Evolutionary conservation across 2,329 filamentous ascomycete genomes (phyloP).

Genomic region (Aspergillus clavatus): DNA sequence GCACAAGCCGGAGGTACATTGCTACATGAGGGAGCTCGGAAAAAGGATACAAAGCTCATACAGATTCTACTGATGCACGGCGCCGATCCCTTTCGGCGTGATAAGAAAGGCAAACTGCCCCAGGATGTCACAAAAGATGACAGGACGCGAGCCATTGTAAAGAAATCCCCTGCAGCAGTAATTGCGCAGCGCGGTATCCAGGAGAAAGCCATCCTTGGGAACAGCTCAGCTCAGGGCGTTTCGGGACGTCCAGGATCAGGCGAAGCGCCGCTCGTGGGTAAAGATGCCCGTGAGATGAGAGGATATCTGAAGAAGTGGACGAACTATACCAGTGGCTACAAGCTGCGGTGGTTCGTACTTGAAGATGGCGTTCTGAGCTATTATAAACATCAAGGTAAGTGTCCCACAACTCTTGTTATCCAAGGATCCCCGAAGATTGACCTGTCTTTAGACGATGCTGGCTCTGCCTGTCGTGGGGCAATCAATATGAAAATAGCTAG

Average conservation of each 20-base stretch:
- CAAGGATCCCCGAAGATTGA: constrained; percentile 1
- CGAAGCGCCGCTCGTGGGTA: constrained; percentile 60
- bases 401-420: background rate
- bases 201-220: constrained; percentile 91
- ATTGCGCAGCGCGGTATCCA: constrained; percentile 93
- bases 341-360: constrained; percentile 94
- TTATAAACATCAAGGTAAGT: constrained; percentile 82
- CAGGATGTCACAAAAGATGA: constrained; percentile 98
- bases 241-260: constrained; percentile 40
- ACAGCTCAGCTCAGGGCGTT: constrained; percentile 56
- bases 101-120: constrained; percentile 90
- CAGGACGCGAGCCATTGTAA: constrained; percentile 77
- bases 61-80: constrained; percentile 88
- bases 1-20: constrained; percentile 82
- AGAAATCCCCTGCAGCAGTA: constrained; percentile 88
- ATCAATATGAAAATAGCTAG: constrained; percentile 98
- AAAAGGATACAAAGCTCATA: constrained; percentile 79
- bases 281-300: constrained; percentile 94
- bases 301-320: constrained; percentile 99
- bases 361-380: constrained; percentile 97
- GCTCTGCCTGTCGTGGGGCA: constrained; percentile 89
- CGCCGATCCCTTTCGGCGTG: constrained; percentile 89
- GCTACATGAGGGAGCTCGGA: constrained; percentile 86
- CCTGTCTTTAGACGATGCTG: constrained; percentile 66
- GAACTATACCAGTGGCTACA: constrained; percentile 96